Evolutionary conservation across 495 filamentous ascomycete genomes (phyloP).

Genomic region (Podospora comata): DNA sequence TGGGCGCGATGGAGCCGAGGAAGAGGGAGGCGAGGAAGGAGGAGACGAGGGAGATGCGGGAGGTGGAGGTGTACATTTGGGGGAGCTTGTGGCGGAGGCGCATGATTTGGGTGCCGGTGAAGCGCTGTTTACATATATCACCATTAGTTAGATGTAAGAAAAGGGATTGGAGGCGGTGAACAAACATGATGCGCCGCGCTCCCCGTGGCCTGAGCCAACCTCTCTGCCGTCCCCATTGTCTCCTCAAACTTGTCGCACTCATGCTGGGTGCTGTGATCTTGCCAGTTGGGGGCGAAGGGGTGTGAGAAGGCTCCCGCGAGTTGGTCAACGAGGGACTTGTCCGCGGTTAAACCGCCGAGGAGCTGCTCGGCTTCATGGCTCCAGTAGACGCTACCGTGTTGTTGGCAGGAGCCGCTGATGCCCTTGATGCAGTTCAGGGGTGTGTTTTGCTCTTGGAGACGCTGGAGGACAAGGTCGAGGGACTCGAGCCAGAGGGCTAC

Average conservation of each 20-base stretch:
- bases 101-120: constrained; percentile 96
- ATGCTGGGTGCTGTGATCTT: constrained; percentile 87
- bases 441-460: constrained; percentile 68
- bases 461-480: constrained; percentile 74
- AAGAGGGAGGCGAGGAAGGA: constrained; percentile 93
- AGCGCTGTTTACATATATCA: constrained; percentile 57
- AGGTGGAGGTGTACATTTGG: constrained; percentile 72
- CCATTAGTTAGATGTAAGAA: constrained; percentile 23
- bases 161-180: constrained; percentile 4
- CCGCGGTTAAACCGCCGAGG: constrained; percentile 58
- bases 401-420: constrained; percentile 88
- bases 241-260: constrained; percentile 88
- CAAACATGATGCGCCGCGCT: constrained; percentile 92
- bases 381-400: constrained; percentile 97
- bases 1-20: constrained; percentile 76
- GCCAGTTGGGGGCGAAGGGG: constrained; percentile 92
- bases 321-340: constrained; percentile 63
- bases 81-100: constrained; percentile 78
- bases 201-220: constrained; percentile 74
- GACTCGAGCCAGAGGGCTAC: constrained; percentile 94
- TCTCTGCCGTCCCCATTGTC: constrained; percentile 59
- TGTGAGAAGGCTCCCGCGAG: constrained; percentile 73
- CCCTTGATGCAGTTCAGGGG: constrained; percentile 76
- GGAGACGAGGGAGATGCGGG: constrained; percentile 87
- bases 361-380: constrained; percentile 62